Conservation (phyloP, 1,284 basidiomycete species). For the Anthracocystis setariae region DNA sequence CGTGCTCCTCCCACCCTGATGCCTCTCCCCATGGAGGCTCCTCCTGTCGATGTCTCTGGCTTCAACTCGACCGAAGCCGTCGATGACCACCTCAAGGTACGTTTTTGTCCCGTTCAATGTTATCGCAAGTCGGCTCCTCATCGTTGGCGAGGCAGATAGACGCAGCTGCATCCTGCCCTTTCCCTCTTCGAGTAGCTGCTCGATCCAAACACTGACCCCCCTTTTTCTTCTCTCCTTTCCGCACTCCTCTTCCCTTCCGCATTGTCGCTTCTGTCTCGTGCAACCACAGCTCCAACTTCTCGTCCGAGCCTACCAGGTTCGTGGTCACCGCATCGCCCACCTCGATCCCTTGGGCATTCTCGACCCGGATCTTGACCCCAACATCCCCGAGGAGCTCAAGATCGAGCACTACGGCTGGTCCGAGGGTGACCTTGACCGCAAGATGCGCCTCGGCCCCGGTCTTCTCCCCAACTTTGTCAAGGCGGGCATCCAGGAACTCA, state of each 20-base stretch:
- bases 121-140: too few species aligned
- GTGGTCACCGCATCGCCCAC: slow-evolving; percentile 94
- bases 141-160: too few species aligned
- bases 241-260: neutral
- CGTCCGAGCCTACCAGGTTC: slow-evolving; percentile 95
- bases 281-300: slow-evolving; percentile 59
- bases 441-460: slow-evolving; percentile 92
- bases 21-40: slow-evolving; percentile 80
- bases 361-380: slow-evolving; percentile 78
- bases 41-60: slow-evolving; percentile 76
- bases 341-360: slow-evolving; percentile 94
- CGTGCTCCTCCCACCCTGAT: slow-evolving; percentile 77
- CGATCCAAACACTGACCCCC: neutral
- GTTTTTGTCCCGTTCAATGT: neutral
- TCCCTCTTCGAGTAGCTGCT: too few species aligned
- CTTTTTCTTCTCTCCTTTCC: too few species aligned
- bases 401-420: slow-evolving; percentile 82
- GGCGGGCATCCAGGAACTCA: slow-evolving; percentile 86
- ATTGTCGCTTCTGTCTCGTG: too few species aligned
- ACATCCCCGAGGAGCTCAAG: slow-evolving; percentile 61
- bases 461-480: slow-evolving; percentile 91
- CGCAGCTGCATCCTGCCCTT: too few species aligned
- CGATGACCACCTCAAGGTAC: slow-evolving; percentile 87
- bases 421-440: slow-evolving; percentile 90
- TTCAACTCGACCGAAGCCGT: slow-evolving; percentile 75